phyloP scores from a whole-genome alignment of 2,329 filamentous ascomycete species.

The Blastomyces silverae region DNA sequence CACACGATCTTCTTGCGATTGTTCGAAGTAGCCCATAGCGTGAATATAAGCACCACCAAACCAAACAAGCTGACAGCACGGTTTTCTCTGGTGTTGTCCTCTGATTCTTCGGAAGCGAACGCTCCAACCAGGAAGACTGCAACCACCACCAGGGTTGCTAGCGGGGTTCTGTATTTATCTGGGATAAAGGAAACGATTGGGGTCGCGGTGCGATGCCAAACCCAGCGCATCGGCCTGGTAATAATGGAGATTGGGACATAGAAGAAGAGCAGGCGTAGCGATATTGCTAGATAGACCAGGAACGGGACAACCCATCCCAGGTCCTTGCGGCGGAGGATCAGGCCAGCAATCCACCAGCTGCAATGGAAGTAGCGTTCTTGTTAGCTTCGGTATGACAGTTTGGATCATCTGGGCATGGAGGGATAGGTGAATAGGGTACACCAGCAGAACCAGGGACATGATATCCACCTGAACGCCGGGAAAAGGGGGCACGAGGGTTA shows the following conservation, averaged over 20 bases:
- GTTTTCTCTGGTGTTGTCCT: slow-evolving; percentile 71
- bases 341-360: slow-evolving; percentile 69
- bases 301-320: slow-evolving; percentile 80
- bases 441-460: background rate
- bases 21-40: slow-evolving; percentile 64
- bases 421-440: background rate
- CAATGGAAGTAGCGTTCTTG: slow-evolving; percentile 3
- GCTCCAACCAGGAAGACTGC: slow-evolving; percentile 69
- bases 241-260: slow-evolving; percentile 63
- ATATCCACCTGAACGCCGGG: background rate
- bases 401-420: background rate
- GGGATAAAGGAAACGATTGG: slow-evolving; percentile 58
- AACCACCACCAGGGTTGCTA: slow-evolving; percentile 59
- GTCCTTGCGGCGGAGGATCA: slow-evolving; percentile 65
- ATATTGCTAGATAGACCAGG: slow-evolving; percentile 68
- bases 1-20: slow-evolving; percentile 56
- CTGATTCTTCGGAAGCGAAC: slow-evolving; percentile 63
- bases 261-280: slow-evolving; percentile 65
- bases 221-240: slow-evolving; percentile 57
- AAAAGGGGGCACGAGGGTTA: background rate
- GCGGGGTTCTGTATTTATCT: slow-evolving; percentile 55
- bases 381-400: background rate
- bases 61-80: slow-evolving; percentile 77
- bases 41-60: slow-evolving; percentile 60
- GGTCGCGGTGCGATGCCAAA: slow-evolving; percentile 61